Evolutionary conservation across 257 asterid species (phyloP).

Genomic region (Euphrasia confusa): DNA sequence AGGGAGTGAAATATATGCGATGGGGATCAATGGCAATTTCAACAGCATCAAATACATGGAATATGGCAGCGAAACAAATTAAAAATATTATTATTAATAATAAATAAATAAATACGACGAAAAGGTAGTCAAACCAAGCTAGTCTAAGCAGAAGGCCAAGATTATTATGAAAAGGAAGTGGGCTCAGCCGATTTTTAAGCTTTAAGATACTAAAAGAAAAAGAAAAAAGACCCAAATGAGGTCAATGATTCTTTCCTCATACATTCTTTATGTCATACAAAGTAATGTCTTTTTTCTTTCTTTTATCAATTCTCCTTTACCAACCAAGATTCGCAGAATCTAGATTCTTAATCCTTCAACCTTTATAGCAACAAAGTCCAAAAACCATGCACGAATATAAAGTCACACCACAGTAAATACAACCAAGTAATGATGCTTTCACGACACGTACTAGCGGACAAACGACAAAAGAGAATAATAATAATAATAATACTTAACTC

Average conservation of each 20-base stretch:
- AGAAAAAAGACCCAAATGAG: neutral
- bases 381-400: neutral
- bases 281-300: neutral
- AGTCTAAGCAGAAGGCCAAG: too few relatives aligned
- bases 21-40: neutral
- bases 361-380: constrained; percentile 3
- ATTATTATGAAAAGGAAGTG: neutral
- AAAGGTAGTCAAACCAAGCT: too few relatives aligned
- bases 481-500: neutral
- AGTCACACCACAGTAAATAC: neutral
- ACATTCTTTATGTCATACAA: neutral
- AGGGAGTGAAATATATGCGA: neutral
- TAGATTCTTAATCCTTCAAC: neutral
- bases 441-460: neutral
- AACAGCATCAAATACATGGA: neutral
- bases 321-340: neutral
- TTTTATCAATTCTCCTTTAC: neutral
- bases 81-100: too few relatives aligned
- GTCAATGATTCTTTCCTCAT: neutral
- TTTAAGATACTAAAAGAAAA: neutral
- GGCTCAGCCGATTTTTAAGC: neutral
- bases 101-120: too few relatives aligned
- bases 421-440: too few relatives aligned
- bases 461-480: neutral
- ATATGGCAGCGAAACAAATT: neutral